phyloP scores from a whole-genome alignment of 371 early-diverging fungal species.

The Mucor indicus region DNA sequence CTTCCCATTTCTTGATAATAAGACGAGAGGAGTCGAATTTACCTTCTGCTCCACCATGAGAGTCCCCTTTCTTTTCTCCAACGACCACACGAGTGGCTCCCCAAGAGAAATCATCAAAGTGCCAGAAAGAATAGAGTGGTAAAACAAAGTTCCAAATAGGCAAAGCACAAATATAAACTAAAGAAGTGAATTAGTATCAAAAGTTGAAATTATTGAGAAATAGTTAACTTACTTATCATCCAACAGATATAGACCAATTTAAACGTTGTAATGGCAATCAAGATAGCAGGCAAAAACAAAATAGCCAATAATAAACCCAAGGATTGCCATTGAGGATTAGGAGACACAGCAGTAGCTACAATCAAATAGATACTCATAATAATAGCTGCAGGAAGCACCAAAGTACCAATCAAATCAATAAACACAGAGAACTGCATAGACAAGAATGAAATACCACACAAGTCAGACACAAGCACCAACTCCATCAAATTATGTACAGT shows the following conservation, averaged over 20 bases:
- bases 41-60: constrained; percentile 61
- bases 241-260: constrained; percentile 78
- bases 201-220: no score
- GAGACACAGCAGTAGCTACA: constrained; percentile 46
- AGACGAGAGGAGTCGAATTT: constrained; percentile 65
- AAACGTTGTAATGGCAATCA: constrained; percentile 85
- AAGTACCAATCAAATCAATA: constrained; percentile 81
- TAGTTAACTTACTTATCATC: constrained; percentile 68
- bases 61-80: constrained; percentile 65
- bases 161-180: constrained; percentile 68
- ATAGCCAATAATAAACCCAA: constrained; percentile 64
- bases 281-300: constrained; percentile 79
- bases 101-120: constrained; percentile 96
- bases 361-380: constrained; percentile 57
- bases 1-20: constrained; percentile 66
- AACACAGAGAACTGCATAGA: constrained; percentile 89
- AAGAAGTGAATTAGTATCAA: not conserved
- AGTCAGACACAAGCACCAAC: constrained; percentile 78
- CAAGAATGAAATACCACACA: constrained; percentile 86
- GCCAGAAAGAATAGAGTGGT: constrained; percentile 95
- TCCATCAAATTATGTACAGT: constrained; percentile 93
- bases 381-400: constrained; percentile 83
- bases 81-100: constrained; percentile 81
- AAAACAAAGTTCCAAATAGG: constrained; percentile 97
- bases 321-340: constrained; percentile 57